Evolutionary conservation across 306 rosid genomes (phyloP).

Genomic region (Canavalia ensiformis): DNA sequence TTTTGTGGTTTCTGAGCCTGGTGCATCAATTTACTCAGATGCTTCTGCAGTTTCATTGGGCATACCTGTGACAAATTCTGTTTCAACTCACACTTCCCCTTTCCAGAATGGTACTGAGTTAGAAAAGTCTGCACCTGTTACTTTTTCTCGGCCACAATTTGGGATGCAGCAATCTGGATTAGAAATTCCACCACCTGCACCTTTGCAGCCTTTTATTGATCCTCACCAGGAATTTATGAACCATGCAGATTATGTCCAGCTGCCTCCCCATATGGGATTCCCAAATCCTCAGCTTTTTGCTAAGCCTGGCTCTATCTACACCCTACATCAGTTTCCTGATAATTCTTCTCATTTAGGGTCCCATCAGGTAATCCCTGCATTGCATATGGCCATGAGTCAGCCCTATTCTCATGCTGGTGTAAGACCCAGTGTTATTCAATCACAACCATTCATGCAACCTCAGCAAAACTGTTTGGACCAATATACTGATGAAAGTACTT

Average conservation of each 20-base stretch:
- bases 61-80: slow-evolving; percentile 57
- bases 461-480: slow-evolving; percentile 66
- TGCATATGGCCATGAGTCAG: slow-evolving; percentile 69
- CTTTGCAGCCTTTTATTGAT: slow-evolving; percentile 66
- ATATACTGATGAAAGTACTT: slow-evolving; percentile 64
- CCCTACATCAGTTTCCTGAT: slow-evolving; percentile 65
- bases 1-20: slow-evolving; percentile 55
- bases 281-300: slow-evolving; percentile 64
- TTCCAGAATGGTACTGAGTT: slow-evolving; percentile 62
- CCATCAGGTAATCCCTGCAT: slow-evolving; percentile 66
- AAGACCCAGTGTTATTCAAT: slow-evolving; percentile 66
- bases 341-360: slow-evolving; percentile 53
- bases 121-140: slow-evolving; percentile 64
- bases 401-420: slow-evolving; percentile 63
- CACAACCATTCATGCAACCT: slow-evolving; percentile 67
- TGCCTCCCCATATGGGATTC: slow-evolving; percentile 73
- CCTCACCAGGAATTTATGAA: slow-evolving; percentile 63
- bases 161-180: slow-evolving; percentile 66
- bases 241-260: slow-evolving; percentile 64
- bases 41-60: slow-evolving; percentile 58
- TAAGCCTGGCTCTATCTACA: slow-evolving; percentile 59
- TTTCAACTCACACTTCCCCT: slow-evolving; percentile 52
- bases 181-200: slow-evolving; percentile 59
- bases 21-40: slow-evolving; percentile 55
- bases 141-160: slow-evolving; percentile 59